These are phyloP conservation scores for Salix koriyanagi DNA, from an alignment of 345 rosid species.

Conservation along the genomic window DNA sequence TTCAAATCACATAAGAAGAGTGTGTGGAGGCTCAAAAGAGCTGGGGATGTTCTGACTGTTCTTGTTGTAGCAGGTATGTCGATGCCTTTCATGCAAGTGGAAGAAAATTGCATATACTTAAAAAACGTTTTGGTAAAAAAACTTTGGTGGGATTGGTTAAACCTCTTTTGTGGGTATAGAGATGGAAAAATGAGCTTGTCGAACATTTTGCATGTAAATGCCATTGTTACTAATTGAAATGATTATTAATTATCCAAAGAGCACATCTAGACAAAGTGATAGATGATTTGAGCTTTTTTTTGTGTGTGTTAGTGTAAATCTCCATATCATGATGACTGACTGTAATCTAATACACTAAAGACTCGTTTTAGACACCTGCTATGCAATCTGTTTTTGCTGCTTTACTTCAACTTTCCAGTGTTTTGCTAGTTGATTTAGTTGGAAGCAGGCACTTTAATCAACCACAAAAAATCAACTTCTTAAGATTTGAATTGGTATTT, in stretches of 20 bases:
- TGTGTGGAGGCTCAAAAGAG: conserved; percentile 47
- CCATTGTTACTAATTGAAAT: neutral
- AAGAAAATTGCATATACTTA: neutral
- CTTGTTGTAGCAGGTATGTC: conserved; percentile 73
- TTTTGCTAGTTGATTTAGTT: neutral
- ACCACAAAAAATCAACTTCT: neutral
- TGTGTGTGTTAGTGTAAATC: neutral
- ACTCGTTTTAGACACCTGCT: neutral
- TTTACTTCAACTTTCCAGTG: neutral
- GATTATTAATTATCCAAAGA: neutral
- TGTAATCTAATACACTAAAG: neutral
- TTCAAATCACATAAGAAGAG: conserved; percentile 76
- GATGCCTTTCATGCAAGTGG: neutral
- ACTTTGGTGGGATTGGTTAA: neutral
- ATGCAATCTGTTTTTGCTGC: neutral
- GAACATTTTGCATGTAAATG: neutral
- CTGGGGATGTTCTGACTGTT: conserved; percentile 82
- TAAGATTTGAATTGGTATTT: neutral
- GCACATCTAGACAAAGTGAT: neutral
- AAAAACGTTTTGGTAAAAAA: neutral
- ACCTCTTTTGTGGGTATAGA: neutral
- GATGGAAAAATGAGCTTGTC: neutral
- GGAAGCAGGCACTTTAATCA: neutral
- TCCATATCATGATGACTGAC: neutral
- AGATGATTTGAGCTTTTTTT: neutral